These are phyloP conservation scores for Trichomonas tenax DNA, from an alignment of 208 protist species.

Conservation along the genomic window DNA sequence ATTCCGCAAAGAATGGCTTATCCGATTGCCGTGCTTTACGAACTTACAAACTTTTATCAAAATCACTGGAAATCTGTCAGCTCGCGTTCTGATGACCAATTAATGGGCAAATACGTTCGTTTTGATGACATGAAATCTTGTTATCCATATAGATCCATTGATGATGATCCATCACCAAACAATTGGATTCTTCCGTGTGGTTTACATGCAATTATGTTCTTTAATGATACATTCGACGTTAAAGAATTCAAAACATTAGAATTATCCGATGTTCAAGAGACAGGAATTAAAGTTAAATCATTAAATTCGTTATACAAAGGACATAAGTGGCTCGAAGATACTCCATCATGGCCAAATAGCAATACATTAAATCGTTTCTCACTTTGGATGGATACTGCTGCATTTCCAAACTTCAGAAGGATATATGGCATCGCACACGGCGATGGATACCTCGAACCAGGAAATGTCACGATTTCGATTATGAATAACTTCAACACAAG, in stretches of 20 bases:
- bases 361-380: not conserved
- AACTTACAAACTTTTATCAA: not conserved
- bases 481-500: not conserved
- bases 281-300: not conserved
- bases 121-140: not conserved
- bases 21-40: not conserved
- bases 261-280: not conserved
- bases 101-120: not conserved
- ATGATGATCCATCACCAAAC: not conserved
- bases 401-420: not conserved
- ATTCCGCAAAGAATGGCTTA: not conserved
- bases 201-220: not conserved
- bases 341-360: not conserved
- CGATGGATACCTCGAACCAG: not conserved
- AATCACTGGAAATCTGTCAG: not conserved
- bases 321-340: not conserved
- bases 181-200: not conserved
- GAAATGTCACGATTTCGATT: not conserved
- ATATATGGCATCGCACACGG: not conserved
- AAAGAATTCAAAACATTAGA: not conserved
- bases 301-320: not conserved
- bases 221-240: constrained; percentile 12
- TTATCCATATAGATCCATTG: not conserved
- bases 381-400: not conserved
- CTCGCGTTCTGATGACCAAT: not conserved